phyloP scores from a whole-genome alignment of 1,284 basidiomycete species.

The Chalciporus sp. region DNA sequence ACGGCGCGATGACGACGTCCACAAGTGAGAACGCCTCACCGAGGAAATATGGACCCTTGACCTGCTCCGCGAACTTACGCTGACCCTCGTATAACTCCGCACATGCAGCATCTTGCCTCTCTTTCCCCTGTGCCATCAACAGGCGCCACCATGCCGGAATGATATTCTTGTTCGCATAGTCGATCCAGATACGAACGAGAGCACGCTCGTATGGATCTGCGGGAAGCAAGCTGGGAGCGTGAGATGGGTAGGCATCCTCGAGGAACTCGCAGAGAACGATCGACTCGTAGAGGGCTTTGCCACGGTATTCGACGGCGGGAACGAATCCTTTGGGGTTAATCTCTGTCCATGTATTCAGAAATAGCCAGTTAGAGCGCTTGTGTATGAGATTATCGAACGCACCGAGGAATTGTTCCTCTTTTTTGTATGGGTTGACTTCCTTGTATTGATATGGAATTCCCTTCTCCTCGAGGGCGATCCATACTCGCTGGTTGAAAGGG shows the following conservation, averaged over 20 bases:
- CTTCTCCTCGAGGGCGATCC: slow-evolving; percentile 70
- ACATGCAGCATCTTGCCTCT: slow-evolving; percentile 46
- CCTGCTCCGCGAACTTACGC: slow-evolving; percentile 46
- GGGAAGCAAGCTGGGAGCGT: slow-evolving; percentile 49
- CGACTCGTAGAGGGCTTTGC: slow-evolving; percentile 62
- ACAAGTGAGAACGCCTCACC: slow-evolving; percentile 58
- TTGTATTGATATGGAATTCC: slow-evolving; percentile 65
- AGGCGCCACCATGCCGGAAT: slow-evolving; percentile 57
- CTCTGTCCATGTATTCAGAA: slow-evolving; percentile 31
- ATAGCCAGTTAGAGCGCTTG: background rate
- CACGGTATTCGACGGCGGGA: slow-evolving; percentile 59
- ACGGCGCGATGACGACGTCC: slow-evolving; percentile 63
- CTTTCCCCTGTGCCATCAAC: slow-evolving; percentile 53
- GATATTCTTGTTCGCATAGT: slow-evolving; percentile 53
- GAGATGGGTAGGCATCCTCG: slow-evolving; percentile 55
- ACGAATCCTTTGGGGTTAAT: slow-evolving; percentile 74
- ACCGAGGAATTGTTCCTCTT: slow-evolving; percentile 64
- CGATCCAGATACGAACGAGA: slow-evolving; percentile 53
- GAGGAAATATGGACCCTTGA: slow-evolving; percentile 62
- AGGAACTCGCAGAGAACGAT: slow-evolving; percentile 62
- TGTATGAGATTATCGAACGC: slow-evolving; percentile 7
- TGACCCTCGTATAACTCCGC: slow-evolving; percentile 50
- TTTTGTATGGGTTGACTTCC: slow-evolving; percentile 73
- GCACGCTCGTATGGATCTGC: slow-evolving; percentile 53
- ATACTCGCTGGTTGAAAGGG: slow-evolving; percentile 68